Base-by-base conservation (phyloP, 331 rosid species). In the Malus hybrid region DNA sequence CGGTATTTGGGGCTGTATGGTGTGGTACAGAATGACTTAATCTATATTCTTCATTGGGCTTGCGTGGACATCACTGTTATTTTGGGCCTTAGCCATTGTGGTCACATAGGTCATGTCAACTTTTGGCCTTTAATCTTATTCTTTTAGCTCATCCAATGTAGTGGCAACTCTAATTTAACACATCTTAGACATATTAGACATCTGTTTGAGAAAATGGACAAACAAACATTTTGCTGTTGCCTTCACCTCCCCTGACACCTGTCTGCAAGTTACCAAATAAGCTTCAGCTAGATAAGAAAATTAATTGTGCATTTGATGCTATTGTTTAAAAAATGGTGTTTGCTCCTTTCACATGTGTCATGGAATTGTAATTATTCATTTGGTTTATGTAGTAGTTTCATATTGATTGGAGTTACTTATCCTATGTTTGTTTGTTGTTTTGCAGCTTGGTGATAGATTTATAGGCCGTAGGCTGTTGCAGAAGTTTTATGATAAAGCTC, bases 391-490 rank as follows among this genome's bases (percentile, higher is more conserved):
- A 42, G 60, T 26, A 44, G 42, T 16, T 60, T 48, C 5, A 57
- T 22, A 58, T 10, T 22, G 33, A 72, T 3, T 72, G 4, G 60
- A 56, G 28, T 5, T 66, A 20, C 75, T 57, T 36, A 10, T 34
- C 50, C 72, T 36, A 52, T 52, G 57, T 69, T 34, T 72, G 52
- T 71, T 16, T 65, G 56, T 74, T 72, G 29, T 19, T 83, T 36
- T 77, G 84, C 84, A 95, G 99, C 86, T 90, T 81, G 97, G 97
- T 74, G 97, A 90, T 78, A 87, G 99, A 84, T 95, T 92, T 85
- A 95, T 95, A 76, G 71, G 76, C 70, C 96, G 99, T 50, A 90
- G 88, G 93, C 83, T 83, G 66, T 86, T 90, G 70, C 99, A 95
- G 75, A 90, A 81, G 81, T 30, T 95, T 75, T 92, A 95, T 85